Conservation (phyloP, 2,329 filamentous ascomycete species). For the Neonectria ditissima region DNA sequence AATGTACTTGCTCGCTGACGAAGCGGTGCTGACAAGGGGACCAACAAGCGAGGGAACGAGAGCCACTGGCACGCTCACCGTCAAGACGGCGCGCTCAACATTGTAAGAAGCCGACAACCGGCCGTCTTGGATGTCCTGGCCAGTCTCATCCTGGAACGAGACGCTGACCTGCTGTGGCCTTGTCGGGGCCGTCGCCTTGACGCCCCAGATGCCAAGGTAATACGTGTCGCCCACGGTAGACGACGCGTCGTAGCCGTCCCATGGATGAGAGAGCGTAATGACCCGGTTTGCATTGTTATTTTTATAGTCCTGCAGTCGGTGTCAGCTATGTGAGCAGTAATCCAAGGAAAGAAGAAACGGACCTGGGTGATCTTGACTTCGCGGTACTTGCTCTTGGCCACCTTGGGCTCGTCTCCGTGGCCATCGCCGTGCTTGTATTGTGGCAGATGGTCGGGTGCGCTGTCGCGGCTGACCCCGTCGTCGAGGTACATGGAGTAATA, state of each 20-base stretch:
- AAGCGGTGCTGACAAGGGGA: too few species aligned
- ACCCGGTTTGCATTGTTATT: neutral
- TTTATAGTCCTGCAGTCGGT: neutral
- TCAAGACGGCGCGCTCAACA: neutral
- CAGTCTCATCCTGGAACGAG: slow-evolving; percentile 8
- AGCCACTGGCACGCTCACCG: slow-evolving; percentile 1
- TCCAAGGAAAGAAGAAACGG: neutral
- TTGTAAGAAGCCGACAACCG: neutral
- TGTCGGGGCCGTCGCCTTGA: neutral
- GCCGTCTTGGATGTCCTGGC: neutral
- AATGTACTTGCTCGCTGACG: too few species aligned
- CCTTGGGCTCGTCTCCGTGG: neutral
- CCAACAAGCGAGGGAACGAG: slow-evolving; percentile 1
- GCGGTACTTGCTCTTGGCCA: neutral
- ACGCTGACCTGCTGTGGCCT: neutral
- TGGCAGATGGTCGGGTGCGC: neutral
- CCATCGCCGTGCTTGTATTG: slow-evolving; percentile 3
- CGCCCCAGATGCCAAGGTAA: neutral
- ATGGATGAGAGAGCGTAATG: neutral
- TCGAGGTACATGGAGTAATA: slow-evolving; percentile 23
- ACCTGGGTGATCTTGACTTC: neutral
- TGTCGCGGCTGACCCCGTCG: slow-evolving; percentile 17
- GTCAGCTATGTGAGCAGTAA: neutral
- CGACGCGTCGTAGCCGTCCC: slow-evolving; percentile 4
- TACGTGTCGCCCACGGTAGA: slow-evolving; percentile 6